These are phyloP conservation scores for Xylaria sp. DNA, from an alignment of 495 filamentous ascomycete species.

Conservation along the genomic window DNA sequence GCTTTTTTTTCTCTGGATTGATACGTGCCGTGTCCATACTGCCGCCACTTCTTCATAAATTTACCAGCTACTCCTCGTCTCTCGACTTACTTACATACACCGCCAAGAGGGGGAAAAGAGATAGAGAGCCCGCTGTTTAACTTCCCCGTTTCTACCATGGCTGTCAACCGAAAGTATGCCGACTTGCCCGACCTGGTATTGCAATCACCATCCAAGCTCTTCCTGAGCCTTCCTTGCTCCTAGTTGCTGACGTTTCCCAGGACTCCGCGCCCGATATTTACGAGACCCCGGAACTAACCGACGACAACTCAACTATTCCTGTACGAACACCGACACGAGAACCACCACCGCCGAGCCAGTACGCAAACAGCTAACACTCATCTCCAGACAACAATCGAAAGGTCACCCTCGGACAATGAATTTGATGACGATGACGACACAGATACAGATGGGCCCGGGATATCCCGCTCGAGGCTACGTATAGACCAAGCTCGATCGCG, in stretches of 20 bases:
- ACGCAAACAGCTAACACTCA: conserved; percentile 26
- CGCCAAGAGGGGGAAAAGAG: not conserved
- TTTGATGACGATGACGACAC: conserved; percentile 62
- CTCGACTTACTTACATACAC: not conserved
- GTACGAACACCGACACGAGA: conserved; percentile 51
- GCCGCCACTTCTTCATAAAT: not conserved
- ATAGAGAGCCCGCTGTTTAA: not conserved
- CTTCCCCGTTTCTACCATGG: conserved; percentile 44
- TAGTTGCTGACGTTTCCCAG: conserved; percentile 47
- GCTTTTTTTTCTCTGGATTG: not conserved
- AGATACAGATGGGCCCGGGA: conserved; percentile 64
- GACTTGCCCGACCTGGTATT: conserved; percentile 82
- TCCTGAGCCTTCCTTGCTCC: conserved; percentile 7
- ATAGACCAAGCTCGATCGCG: conserved; percentile 78
- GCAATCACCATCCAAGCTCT: conserved; percentile 4
- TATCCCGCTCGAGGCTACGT: conserved; percentile 75
- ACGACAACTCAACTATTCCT: conserved; percentile 83
- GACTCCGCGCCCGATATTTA: conserved; percentile 93
- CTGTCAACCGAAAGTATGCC: conserved; percentile 75
- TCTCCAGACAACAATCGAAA: conserved; percentile 66
- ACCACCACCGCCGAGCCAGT: conserved; percentile 18
- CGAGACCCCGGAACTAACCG: conserved; percentile 89
- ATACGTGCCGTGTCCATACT: not conserved
- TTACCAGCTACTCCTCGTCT: not conserved
- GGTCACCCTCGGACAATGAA: conserved; percentile 67